Conservation (phyloP, 768 basidiomycete species). For the Amanita thiersii region DNA sequence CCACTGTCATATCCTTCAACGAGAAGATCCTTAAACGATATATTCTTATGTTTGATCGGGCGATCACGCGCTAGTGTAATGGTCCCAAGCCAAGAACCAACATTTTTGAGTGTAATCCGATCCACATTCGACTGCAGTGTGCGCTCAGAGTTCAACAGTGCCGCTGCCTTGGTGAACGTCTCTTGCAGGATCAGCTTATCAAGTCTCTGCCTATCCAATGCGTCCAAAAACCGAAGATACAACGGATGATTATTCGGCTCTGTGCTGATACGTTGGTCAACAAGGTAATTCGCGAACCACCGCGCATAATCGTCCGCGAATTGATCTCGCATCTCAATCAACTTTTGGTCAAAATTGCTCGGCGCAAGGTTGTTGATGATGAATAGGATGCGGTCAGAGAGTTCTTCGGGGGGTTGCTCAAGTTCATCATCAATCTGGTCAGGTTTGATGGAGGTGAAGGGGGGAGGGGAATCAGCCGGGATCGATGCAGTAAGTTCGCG, state of each 20-base stretch:
- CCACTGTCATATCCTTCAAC: conserved; percentile 92
- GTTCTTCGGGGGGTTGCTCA: conserved; percentile 70
- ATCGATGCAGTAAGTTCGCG: conserved; percentile 20
- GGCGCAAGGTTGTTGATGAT: conserved; percentile 97
- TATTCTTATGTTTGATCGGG: conserved; percentile 87
- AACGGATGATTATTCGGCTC: conserved; percentile 97
- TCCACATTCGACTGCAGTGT: conserved; percentile 82
- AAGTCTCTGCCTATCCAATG: conserved; percentile 59
- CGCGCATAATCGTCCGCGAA: conserved; percentile 80
- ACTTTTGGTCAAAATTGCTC: conserved; percentile 84
- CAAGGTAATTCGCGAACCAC: conserved; percentile 98
- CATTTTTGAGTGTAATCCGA: conserved; percentile 83
- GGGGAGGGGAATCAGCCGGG: conserved; percentile 35
- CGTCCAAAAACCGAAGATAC: conserved; percentile 90
- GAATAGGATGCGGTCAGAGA: conserved; percentile 92
- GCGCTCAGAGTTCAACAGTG: conserved; percentile 85
- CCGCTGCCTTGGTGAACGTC: conserved; percentile 81
- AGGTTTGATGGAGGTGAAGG: conserved; percentile 75
- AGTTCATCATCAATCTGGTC: conserved; percentile 58
- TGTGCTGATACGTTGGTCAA: conserved; percentile 90
- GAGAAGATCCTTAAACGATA: conserved; percentile 96
- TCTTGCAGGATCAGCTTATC: conserved; percentile 85
- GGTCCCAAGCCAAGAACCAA: conserved; percentile 90
- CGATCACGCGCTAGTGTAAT: conserved; percentile 89
- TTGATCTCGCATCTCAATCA: conserved; percentile 76